Evolutionary conservation across 345 rosid genomes (phyloP).

Genomic region (Lepidium didymum): DNA sequence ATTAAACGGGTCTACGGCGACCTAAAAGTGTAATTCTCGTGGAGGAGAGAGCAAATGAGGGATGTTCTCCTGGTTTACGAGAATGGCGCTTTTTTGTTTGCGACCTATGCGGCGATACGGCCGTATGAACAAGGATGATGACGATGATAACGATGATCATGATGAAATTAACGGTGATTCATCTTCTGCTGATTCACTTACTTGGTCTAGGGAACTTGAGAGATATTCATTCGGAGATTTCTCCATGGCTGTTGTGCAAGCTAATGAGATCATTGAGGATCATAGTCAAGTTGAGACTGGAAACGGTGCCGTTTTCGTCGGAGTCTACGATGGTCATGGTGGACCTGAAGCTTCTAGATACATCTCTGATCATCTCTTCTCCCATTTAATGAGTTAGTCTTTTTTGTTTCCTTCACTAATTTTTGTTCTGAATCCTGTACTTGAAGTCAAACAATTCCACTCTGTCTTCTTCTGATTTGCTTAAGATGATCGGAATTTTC

Average conservation of each 20-base stretch:
- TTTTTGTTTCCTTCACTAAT: background rate
- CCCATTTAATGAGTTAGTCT: constrained; percentile 61
- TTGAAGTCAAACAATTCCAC: background rate
- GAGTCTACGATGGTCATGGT: constrained; percentile 95
- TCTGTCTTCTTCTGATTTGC: background rate
- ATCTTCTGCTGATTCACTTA: constrained; percentile 36
- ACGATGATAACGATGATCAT: constrained; percentile 2
- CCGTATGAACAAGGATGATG: constrained; percentile 77
- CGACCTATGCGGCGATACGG: constrained; percentile 64
- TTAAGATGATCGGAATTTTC: background rate
- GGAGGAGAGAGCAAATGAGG: constrained; percentile 64
- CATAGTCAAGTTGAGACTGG: constrained; percentile 85
- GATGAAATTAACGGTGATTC: constrained; percentile 24
- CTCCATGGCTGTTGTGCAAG: constrained; percentile 81
- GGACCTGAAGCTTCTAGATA: constrained; percentile 89
- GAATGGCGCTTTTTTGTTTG: constrained; percentile 66
- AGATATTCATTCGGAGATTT: constrained; percentile 74
- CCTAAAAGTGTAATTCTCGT: constrained; percentile 6
- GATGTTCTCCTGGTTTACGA: constrained; percentile 81
- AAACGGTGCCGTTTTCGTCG: constrained; percentile 58
- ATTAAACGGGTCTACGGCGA: constrained; percentile 8
- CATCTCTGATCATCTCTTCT: constrained; percentile 73
- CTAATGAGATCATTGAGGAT: constrained; percentile 81
- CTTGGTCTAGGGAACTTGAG: constrained; percentile 82
- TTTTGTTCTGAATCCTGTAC: background rate